These are phyloP conservation scores for Agrostemma githago DNA, from an alignment of 148 eudicot species.

Conservation along the genomic window DNA sequence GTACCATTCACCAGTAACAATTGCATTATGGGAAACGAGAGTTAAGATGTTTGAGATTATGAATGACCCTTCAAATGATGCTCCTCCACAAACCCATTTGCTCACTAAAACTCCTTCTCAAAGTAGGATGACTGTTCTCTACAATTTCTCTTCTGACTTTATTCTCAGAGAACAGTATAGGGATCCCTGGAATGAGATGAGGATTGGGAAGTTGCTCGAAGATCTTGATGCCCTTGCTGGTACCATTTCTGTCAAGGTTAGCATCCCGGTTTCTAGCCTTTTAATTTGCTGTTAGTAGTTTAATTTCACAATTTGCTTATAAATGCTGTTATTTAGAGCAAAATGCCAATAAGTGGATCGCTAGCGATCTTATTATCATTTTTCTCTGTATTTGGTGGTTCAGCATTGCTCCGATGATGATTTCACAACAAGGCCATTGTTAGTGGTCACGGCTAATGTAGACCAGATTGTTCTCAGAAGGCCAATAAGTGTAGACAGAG, in stretches of 20 bases:
- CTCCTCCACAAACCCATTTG: slow-evolving; percentile 74
- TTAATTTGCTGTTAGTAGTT: too few species aligned
- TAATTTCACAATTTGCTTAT: too few species aligned
- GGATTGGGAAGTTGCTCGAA: slow-evolving; percentile 91
- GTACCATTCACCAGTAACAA: slow-evolving; percentile 97
- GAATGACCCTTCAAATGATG: slow-evolving; percentile 57
- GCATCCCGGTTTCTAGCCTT: not conserved
- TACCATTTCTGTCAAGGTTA: slow-evolving; percentile 96
- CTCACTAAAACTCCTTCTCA: slow-evolving; percentile 60
- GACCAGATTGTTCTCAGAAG: slow-evolving; percentile 87
- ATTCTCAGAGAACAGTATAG: slow-evolving; percentile 88
- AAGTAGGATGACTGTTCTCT: slow-evolving; percentile 57
- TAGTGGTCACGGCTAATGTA: slow-evolving; percentile 89
- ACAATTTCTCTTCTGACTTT: slow-evolving; percentile 77
- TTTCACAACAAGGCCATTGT: slow-evolving; percentile 81
- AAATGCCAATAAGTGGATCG: not conserved
- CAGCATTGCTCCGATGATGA: slow-evolving; percentile 93
- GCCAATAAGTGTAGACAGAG: slow-evolving; percentile 76
- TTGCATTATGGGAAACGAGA: slow-evolving; percentile 91
- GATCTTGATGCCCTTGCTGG: slow-evolving; percentile 99
- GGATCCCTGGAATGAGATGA: slow-evolving; percentile 87
- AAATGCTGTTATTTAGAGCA: too few species aligned
- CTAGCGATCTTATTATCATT: not conserved
- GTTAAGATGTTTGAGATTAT: slow-evolving; percentile 66
- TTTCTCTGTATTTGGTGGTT: slow-evolving; percentile 21